Conservation (phyloP, 2,329 filamentous ascomycete genomes). For the Stemphylium lycopersici region DNA sequence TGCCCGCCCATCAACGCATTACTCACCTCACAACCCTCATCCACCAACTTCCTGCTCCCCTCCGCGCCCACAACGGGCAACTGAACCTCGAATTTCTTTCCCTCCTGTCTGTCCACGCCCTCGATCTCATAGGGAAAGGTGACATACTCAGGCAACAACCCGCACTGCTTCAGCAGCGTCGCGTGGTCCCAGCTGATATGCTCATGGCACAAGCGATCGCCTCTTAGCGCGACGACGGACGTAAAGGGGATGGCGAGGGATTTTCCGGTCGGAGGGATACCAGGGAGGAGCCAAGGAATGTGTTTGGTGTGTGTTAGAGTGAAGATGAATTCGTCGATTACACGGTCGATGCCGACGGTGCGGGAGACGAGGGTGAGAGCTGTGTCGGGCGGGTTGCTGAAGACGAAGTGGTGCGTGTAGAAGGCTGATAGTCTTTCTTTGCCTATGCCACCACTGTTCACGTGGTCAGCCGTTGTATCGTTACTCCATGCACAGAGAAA, state of each 20-base stretch:
- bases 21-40: slow-evolving; percentile 57
- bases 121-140: slow-evolving; percentile 58
- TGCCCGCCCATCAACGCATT: slow-evolving; percentile 62
- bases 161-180: slow-evolving; percentile 66
- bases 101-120: slow-evolving; percentile 41
- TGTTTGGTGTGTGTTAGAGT: slow-evolving; percentile 40
- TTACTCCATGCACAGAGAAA: no score
- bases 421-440: slow-evolving; percentile 67
- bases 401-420: slow-evolving; percentile 77
- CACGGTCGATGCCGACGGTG: slow-evolving; percentile 72
- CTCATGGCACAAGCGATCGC: slow-evolving; percentile 72
- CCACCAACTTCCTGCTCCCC: slow-evolving; percentile 58
- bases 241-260: slow-evolving; percentile 66
- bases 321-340: slow-evolving; percentile 54
- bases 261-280: slow-evolving; percentile 40
- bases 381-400: slow-evolving; percentile 72
- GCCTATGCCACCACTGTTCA: slow-evolving; percentile 66
- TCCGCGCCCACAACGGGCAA: slow-evolving; percentile 67
- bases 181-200: slow-evolving; percentile 75
- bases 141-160: slow-evolving; percentile 68
- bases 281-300: slow-evolving; percentile 46
- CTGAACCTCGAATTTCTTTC: slow-evolving; percentile 61
- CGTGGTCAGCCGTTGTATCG: no score
- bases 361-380: slow-evolving; percentile 72
- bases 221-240: slow-evolving; percentile 69